Percentiles rank a stretch among this genome's conserved stretches.
Evolutionary conservation across 2,329 filamentous ascomycete genomes (phyloP).

Genomic region (Apiospora arundinis): DNA sequence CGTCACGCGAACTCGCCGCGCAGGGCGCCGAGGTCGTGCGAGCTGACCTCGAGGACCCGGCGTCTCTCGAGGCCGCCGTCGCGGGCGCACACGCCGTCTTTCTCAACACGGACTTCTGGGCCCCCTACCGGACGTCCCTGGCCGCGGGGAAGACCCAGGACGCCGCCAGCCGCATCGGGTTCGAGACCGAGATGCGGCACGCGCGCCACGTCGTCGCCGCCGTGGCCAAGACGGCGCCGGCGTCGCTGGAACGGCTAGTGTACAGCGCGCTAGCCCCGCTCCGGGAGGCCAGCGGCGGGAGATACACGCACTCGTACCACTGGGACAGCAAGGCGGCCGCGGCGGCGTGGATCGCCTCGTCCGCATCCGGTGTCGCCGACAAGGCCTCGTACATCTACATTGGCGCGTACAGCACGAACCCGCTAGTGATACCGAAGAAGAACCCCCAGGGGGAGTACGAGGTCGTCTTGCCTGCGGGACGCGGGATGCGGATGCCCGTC

Average conservation of each 20-base stretch:
- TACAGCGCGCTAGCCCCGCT: slow-evolving; percentile 27
- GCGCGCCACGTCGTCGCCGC: slow-evolving; percentile 29
- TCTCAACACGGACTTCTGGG: slow-evolving; percentile 30
- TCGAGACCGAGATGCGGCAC: slow-evolving; percentile 27
- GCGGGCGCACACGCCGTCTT: slow-evolving; percentile 26
- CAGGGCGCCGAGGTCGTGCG: slow-evolving; percentile 25
- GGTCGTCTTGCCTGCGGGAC: slow-evolving; percentile 38
- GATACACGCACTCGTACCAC: slow-evolving; percentile 27
- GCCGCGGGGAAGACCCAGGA: neutral
- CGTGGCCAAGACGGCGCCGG: slow-evolving; percentile 28
- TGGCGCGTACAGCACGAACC: slow-evolving; percentile 41
- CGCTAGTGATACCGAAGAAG: slow-evolving; percentile 37
- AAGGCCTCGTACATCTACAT: slow-evolving; percentile 39
- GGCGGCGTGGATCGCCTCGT: slow-evolving; percentile 24
- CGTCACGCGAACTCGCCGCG: slow-evolving; percentile 24
- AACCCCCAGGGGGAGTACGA: slow-evolving; percentile 30
- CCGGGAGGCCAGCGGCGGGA: slow-evolving; percentile 24
- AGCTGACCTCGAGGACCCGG: slow-evolving; percentile 25
- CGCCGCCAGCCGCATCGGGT: neutral
- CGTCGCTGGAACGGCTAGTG: slow-evolving; percentile 27
- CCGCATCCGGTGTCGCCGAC: slow-evolving; percentile 21
- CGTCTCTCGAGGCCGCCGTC: slow-evolving; percentile 25
- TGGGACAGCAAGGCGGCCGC: slow-evolving; percentile 34
- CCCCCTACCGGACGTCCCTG: slow-evolving; percentile 16
- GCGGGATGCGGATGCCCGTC: slow-evolving; percentile 43